Evolutionary conservation across 805 yeast genomes (phyloP).

Genomic region (Pichia exigua): DNA sequence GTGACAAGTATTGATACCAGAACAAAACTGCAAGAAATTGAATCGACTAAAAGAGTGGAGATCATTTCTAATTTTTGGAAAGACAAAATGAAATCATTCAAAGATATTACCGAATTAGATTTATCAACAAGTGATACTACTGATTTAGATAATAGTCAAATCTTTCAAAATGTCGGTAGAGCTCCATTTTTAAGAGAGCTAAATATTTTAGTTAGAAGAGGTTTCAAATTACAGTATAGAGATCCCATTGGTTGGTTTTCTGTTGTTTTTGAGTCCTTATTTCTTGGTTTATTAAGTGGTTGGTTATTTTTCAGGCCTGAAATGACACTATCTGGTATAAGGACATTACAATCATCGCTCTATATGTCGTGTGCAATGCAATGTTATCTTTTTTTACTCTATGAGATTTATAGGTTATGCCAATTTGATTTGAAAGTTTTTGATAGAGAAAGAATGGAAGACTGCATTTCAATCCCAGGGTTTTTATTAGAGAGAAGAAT

Average conservation of each 20-base stretch:
- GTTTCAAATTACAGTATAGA: conserved; percentile 37
- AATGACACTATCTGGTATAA: conserved; percentile 51
- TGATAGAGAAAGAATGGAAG: conserved; percentile 66
- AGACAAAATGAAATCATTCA: conserved; percentile 13
- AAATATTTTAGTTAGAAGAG: conserved; percentile 36
- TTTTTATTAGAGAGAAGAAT: conserved; percentile 59
- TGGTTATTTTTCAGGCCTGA: conserved; percentile 70
- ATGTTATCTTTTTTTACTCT: conserved; percentile 47
- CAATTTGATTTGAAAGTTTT: conserved; percentile 45
- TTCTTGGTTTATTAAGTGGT: conserved; percentile 59
- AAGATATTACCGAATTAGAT: neutral
- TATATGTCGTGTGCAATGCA: conserved; percentile 48
- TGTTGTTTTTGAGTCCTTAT: conserved; percentile 32
- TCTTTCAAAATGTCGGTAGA: conserved; percentile 24
- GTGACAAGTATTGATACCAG: conserved; percentile 49
- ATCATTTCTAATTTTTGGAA: conserved; percentile 34
- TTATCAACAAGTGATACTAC: neutral
- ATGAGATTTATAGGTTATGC: conserved; percentile 53
- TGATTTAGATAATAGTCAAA: neutral
- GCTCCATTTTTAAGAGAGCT: conserved; percentile 39
- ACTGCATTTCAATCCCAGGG: conserved; percentile 58
- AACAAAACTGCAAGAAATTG: conserved; percentile 28
- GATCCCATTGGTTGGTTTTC: conserved; percentile 45
- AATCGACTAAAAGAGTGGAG: conserved; percentile 29
- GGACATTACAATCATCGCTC: conserved; percentile 47